A percentile compares a stretch with the other conserved stretches of the same genome.
phyloP scores from a whole-genome alignment of 2,329 filamentous ascomycete species.

The Hypoxylon sp. region DNA sequence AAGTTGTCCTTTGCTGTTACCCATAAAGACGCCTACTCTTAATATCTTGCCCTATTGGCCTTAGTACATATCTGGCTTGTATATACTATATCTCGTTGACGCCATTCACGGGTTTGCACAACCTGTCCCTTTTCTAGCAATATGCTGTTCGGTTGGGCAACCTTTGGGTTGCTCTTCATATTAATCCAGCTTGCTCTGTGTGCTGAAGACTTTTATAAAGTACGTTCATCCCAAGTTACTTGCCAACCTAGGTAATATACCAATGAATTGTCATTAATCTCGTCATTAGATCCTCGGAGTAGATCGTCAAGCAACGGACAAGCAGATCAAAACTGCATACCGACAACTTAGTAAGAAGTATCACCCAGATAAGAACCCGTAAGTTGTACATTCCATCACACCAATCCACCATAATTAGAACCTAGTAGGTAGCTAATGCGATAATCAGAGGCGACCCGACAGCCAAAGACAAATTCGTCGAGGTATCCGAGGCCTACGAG shows the following conservation, averaged over 20 bases:
- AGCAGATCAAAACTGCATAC: conserved; percentile 94
- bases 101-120: conserved; percentile 16
- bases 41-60: conserved; percentile 5
- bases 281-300: conserved; percentile 75
- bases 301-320: conserved; percentile 79
- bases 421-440: conserved; percentile 19
- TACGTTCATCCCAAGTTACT: conserved; percentile 45
- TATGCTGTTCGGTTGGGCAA: conserved; percentile 63
- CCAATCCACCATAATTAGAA: neutral
- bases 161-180: conserved; percentile 61
- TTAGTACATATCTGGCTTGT: conserved; percentile 2
- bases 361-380: conserved; percentile 98
- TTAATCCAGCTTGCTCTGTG: conserved; percentile 64
- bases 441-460: conserved; percentile 72
- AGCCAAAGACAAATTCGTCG: conserved; percentile 90
- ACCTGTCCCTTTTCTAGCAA: conserved; percentile 41
- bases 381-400: conserved; percentile 49
- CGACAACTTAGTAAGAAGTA: conserved; percentile 91
- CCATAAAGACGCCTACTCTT: conserved; percentile 4
- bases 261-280: neutral
- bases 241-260: too few relatives aligned
- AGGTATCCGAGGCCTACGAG: conserved; percentile 95
- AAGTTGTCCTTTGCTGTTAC: conserved; percentile 16
- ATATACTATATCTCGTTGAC: conserved; percentile 10
- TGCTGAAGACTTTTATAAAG: conserved; percentile 82